A percentile compares a stretch with the other conserved stretches of the same genome.
Evolutionary conservation across 148 eudicot species (phyloP).

Genomic region (Vaccinium macrocarpon): DNA sequence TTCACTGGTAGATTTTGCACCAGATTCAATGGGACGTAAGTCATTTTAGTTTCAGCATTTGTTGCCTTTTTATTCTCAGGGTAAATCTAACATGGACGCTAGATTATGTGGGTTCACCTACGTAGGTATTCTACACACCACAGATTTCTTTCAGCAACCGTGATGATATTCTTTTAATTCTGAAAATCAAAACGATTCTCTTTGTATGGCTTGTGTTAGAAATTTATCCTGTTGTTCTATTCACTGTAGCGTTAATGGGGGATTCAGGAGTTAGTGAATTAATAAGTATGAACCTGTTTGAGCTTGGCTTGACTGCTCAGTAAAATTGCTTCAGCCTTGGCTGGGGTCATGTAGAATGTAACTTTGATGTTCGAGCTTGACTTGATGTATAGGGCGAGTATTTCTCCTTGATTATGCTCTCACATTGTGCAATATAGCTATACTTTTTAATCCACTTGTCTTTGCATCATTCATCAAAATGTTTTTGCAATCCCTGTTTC

Average conservation of each 20-base stretch:
- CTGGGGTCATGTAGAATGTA: not conserved
- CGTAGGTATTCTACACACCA: not conserved
- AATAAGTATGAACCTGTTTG: not conserved
- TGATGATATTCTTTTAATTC: not conserved
- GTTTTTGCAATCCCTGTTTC: not conserved
- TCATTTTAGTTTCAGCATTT: slow-evolving; percentile 11
- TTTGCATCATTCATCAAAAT: not conserved
- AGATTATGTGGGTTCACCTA: not conserved
- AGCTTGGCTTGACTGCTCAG: not conserved
- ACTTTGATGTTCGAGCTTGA: not conserved
- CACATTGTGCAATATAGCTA: not conserved
- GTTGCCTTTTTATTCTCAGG: not conserved
- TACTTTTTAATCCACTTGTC: not conserved
- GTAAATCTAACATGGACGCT: not conserved
- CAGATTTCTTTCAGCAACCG: not conserved
- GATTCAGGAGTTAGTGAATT: not conserved
- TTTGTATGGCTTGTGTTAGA: not conserved
- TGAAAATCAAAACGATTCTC: not conserved
- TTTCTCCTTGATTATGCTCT: not conserved
- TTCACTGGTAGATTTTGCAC: slow-evolving; percentile 93
- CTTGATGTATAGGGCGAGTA: not conserved
- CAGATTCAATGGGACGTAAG: slow-evolving; percentile 98
- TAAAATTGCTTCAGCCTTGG: not conserved
- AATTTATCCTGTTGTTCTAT: slow-evolving; percentile 7
- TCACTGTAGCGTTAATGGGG: not conserved